Evolutionary conservation across 331 rosid genomes (phyloP), one percentile per base, ranked within the genome.

Genomic region (Prunus yedoensis): DNA sequence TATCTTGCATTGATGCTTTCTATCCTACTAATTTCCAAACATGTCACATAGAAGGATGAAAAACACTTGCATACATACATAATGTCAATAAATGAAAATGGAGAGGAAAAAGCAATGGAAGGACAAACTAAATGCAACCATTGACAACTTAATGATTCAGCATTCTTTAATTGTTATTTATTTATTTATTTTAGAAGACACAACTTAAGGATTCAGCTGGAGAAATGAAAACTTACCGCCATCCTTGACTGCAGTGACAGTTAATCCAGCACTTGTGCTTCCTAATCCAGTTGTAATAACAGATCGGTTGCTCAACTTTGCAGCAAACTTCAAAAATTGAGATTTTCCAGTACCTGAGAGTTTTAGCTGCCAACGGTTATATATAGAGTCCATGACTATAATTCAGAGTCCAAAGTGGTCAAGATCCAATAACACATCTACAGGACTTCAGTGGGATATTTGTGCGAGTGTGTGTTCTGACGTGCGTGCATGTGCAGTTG

Each of bases 231-330:
- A 79, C 59, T 8, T 81, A 82, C 98, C 98, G 79, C 95, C 98
- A 85, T 94, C 98, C 83, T 87, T 94, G 76, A 94, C 98, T 35
- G 97, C 97, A 85, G 97, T 88, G 75, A 94, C 98, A 58, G 98
- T 94, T 75, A 94, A 81, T 79, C 98, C 98, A 14, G 97, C 97
- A 52, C 98, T 94, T 13, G 97, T 94, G 89, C 98, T 94, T 83
- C 98, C 98, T 83, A 91, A 82, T 68, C 97, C 98, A 50, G 98
- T 94, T 75, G 97, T 91, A 73, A 94, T 92, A 74, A 94, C 98
- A 85, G 98, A 84, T 47, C 98, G 87, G 79, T 89, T 91, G 89
- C 97, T 90, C 85, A 91, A 85, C 75, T 94, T 94, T 74, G 93
- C 96, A 54, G 98, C 86, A 85, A 91, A 94, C 86, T 94, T 94